These are phyloP conservation scores for Aspergillus sp. DNA, from an alignment of 2,329 filamentous ascomycete genomes.

Conservation along the genomic window DNA sequence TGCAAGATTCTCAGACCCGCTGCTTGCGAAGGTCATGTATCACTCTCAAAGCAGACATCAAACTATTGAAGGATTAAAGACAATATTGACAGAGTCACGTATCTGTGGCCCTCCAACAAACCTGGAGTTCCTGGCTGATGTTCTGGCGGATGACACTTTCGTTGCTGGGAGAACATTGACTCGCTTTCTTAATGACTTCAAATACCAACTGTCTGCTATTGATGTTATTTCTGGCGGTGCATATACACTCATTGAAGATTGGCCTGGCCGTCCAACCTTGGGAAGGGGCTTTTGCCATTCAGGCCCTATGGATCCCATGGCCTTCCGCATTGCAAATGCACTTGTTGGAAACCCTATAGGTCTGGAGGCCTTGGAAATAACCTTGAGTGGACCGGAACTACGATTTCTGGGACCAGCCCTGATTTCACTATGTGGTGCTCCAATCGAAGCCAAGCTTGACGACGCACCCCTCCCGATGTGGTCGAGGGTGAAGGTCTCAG, in stretches of 20 bases:
- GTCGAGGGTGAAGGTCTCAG: conserved; percentile 53
- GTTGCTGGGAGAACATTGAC: conserved; percentile 57
- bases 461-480: conserved; percentile 55
- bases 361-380: conserved; percentile 61
- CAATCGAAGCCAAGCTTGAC: conserved; percentile 55
- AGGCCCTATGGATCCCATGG: conserved; percentile 64
- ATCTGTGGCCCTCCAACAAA: conserved; percentile 60
- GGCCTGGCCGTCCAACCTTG: conserved; percentile 57
- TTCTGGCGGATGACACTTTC: conserved; percentile 53
- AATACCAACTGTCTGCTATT: conserved; percentile 53
- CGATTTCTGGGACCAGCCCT: conserved; percentile 57
- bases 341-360: conserved; percentile 58
- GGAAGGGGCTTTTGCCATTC: conserved; percentile 61
- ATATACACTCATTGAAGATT: conserved; percentile 62
- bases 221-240: conserved; percentile 59
- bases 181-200: conserved; percentile 56
- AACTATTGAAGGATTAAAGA: conserved; percentile 48
- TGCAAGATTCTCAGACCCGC: conserved; percentile 43
- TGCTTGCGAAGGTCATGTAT: conserved; percentile 62
- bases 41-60: conserved; percentile 47
- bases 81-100: conserved; percentile 47
- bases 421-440: conserved; percentile 59
- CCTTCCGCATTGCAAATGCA: conserved; percentile 60
- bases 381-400: conserved; percentile 60
- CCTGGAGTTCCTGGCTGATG: conserved; percentile 55